Conservation (phyloP, 208 protist species). For the Crithidia sp. region DNA sequence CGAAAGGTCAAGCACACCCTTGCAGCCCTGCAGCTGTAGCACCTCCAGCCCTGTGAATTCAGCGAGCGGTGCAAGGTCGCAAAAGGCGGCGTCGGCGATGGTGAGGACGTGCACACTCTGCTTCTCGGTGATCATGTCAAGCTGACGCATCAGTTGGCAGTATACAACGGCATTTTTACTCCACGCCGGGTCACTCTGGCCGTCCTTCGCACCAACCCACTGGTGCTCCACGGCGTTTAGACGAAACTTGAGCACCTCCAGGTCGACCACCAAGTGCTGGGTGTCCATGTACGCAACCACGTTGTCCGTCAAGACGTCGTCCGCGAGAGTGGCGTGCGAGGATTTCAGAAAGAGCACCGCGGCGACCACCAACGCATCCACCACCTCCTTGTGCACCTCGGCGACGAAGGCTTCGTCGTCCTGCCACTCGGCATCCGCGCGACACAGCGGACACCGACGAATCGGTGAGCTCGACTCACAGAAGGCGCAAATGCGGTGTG, state of each 20-base stretch:
- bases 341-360: background rate
- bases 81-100: slow-evolving; percentile 10
- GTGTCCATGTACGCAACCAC: slow-evolving; percentile 13
- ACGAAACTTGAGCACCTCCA: slow-evolving; percentile 15
- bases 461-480: background rate
- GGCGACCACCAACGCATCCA: slow-evolving; percentile 13
- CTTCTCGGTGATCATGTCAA: slow-evolving; percentile 6
- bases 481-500: slow-evolving; percentile 4
- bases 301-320: slow-evolving; percentile 6
- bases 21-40: slow-evolving; percentile 19
- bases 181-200: background rate
- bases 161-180: background rate
- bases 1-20: slow-evolving; percentile 2
- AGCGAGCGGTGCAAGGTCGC: background rate
- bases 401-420: slow-evolving; percentile 1
- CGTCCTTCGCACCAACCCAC: background rate
- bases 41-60: slow-evolving; percentile 4
- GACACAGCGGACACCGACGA: slow-evolving; percentile 22
- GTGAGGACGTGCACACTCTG: slow-evolving; percentile 13
- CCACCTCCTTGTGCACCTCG: slow-evolving; percentile 12
- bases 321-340: background rate
- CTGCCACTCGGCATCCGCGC: slow-evolving; percentile 16
- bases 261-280: slow-evolving; percentile 1
- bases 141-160: slow-evolving; percentile 10
- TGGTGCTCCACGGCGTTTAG: slow-evolving; percentile 7